Base-by-base conservation (phyloP, 805 yeast species). In the Metschnikowia reukaufii region DNA sequence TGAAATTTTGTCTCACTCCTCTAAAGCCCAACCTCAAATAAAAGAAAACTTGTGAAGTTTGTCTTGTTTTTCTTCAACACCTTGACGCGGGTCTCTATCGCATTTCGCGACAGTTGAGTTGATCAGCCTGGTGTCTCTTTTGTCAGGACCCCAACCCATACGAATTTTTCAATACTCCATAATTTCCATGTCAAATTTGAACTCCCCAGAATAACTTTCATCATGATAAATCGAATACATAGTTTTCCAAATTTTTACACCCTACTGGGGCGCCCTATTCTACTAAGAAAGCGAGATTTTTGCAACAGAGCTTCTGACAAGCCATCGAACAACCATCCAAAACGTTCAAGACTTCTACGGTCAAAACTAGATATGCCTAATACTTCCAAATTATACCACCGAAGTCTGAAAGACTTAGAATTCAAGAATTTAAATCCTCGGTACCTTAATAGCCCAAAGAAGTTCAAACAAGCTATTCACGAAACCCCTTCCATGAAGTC, bases 171-270 rank as follows among this genome's bases (percentile, higher is more conserved):
- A 16, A 33, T 33, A 36, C 38, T n/a, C 21, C 20, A 10, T 12
- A 21, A 21, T 36, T 15, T 23, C 21, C 29, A 36, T 36, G 36
- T n/a, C 36, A 33, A 6, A 33, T 4, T 9, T 33, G 21, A 23
- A 36, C 15, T 21, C 29, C 10, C n/a, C 21, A 13, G 19, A 12
- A 19, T n/a, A 13, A 37, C 16, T 4, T 7, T 1, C 20, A 20
- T 36, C 6, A 37, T 37, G 40, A 37, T 37, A 23, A 37, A 37
- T 9, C 40, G 40, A 37, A 37, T 37, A 37, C 40, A 37, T 17
- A 32, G 40, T 3, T 16, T 19, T 23, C 7, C 31, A 25, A 23
- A 23, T 15, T 13, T 25, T 6, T 15, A 15, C 12, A 25, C 25
- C 12, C 21, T 25, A 37, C 20, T 29, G 20, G 5, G 40, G 40